phyloP scores from a whole-genome alignment of 1,139 yeast genomes.

The Meyerozyma sp. region DNA sequence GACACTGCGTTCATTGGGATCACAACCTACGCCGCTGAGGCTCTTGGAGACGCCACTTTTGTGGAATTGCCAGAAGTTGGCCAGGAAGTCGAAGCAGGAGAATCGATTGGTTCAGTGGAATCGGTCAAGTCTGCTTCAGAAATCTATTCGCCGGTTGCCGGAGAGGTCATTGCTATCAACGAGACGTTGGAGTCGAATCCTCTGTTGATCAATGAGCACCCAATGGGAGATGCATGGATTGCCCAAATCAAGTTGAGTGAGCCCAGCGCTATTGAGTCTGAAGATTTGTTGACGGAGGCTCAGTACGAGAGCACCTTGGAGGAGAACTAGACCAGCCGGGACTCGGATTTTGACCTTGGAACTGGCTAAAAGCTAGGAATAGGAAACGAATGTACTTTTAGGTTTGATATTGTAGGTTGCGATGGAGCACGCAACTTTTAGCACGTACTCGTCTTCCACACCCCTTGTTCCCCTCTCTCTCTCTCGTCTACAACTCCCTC shows the following conservation, averaged over 20 bases:
- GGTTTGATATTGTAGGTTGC: too few relatives aligned
- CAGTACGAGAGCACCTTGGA: slow-evolving; percentile 63
- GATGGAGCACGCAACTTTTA: too few relatives aligned
- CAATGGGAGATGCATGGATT: slow-evolving; percentile 93
- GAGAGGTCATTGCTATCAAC: slow-evolving; percentile 73
- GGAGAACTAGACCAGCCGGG: slow-evolving; percentile 1
- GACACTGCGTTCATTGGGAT: slow-evolving; percentile 85
- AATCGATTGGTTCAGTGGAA: slow-evolving; percentile 88
- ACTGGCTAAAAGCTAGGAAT: too few relatives aligned
- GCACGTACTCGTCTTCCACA: too few relatives aligned
- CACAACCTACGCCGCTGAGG: slow-evolving; percentile 92
- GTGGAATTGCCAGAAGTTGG: slow-evolving; percentile 86
- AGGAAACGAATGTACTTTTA: too few relatives aligned
- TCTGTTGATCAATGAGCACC: slow-evolving; percentile 76
- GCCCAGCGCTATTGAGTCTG: slow-evolving; percentile 19
- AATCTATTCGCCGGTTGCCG: slow-evolving; percentile 82
- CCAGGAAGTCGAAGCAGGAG: slow-evolving; percentile 63
- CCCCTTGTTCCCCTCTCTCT: too few relatives aligned
- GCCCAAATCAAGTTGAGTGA: slow-evolving; percentile 62
- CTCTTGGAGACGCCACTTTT: slow-evolving; percentile 96
- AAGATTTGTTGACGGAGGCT: slow-evolving; percentile 41
- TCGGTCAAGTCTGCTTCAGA: slow-evolving; percentile 93
- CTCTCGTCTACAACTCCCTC: neutral
- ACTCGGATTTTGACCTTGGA: too few relatives aligned
- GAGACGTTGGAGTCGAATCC: slow-evolving; percentile 63